A percentile compares a stretch with the other conserved stretches of the same genome.
These are phyloP conservation scores for Fusarium torreyae DNA, from an alignment of 2,329 filamentous ascomycete genomes.

Conservation along the genomic window DNA sequence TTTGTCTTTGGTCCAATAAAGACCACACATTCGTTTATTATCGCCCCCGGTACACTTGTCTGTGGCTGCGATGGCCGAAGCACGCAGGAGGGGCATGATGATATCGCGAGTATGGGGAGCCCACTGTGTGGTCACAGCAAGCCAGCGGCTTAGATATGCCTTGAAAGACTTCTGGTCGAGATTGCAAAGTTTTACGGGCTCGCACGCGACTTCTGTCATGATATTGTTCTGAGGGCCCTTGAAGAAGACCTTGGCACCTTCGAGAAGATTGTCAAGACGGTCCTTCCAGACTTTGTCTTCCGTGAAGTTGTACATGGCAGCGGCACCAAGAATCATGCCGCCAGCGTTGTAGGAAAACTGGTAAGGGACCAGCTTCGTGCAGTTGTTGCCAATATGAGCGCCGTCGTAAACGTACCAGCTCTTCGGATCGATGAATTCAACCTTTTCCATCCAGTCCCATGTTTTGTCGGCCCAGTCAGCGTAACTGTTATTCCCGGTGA, in stretches of 20 bases:
- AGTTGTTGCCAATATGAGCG: constrained; percentile 69
- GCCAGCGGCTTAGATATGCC: constrained; percentile 73
- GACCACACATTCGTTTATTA: constrained; percentile 71
- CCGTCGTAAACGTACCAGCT: constrained; percentile 76
- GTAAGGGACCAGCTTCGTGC: constrained; percentile 70
- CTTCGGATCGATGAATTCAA: constrained; percentile 70
- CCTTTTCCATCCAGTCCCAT: constrained; percentile 77
- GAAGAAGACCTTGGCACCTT: constrained; percentile 70
- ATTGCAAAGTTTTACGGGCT: constrained; percentile 73
- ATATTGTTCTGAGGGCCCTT: constrained; percentile 65
- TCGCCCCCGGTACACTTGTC: constrained; percentile 70
- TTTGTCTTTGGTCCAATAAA: constrained; percentile 69
- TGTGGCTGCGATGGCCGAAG: constrained; percentile 71
- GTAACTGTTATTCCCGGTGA: constrained; percentile 84
- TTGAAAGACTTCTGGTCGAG: constrained; percentile 76
- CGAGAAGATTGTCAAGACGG: constrained; percentile 70
- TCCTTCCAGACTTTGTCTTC: constrained; percentile 68
- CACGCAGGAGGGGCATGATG: constrained; percentile 68
- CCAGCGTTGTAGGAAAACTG: constrained; percentile 81
- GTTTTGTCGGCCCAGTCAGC: constrained; percentile 81
- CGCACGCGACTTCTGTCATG: constrained; percentile 78
- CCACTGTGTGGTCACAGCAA: constrained; percentile 74
- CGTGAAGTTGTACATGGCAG: constrained; percentile 78
- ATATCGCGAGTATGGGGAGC: constrained; percentile 70
- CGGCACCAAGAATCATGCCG: constrained; percentile 75